A percentile compares a stretch with the other conserved stretches of the same genome.
These are phyloP conservation scores for Cryptococcus sp. DNA, from an alignment of 1,284 basidiomycete species.

Conservation along the genomic window DNA sequence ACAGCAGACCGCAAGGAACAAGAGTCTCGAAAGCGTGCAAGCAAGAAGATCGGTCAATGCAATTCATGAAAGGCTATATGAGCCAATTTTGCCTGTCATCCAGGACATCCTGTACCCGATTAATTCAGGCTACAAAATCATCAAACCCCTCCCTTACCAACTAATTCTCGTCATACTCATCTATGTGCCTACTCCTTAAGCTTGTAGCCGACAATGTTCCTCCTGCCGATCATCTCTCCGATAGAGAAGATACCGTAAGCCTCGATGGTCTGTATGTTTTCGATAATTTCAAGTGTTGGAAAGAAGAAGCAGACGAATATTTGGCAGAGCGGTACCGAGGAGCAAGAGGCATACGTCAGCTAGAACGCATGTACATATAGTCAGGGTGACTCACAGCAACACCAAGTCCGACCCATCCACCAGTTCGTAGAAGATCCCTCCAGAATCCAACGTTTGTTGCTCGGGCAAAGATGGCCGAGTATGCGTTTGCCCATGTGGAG, in stretches of 20 bases:
- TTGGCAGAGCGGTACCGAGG: not conserved
- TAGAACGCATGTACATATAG: no score
- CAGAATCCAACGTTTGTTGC: conserved; percentile 66
- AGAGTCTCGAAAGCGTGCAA: no score
- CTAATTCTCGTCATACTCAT: no score
- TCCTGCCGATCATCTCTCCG: conserved; percentile 84
- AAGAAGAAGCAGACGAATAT: not conserved
- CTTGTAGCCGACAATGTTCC: conserved; percentile 79
- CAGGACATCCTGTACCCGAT: no score
- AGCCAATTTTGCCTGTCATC: no score
- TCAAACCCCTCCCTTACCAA: no score
- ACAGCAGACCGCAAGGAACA: no score
- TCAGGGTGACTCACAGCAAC: conserved; percentile 83
- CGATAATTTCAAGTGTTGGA: not conserved
- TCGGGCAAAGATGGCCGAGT: conserved; percentile 67
- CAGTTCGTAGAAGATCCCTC: conserved; percentile 63
- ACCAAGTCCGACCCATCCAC: conserved; percentile 72
- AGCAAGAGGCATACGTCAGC: no score
- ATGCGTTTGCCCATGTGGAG: conserved; percentile 62
- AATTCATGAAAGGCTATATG: no score
- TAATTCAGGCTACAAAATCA: no score
- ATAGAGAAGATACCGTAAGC: conserved; percentile 63
- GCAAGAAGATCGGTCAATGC: no score
- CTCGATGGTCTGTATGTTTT: conserved; percentile 52
- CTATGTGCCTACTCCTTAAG: conserved; percentile 39